Evolutionary conservation across 768 basidiomycete genomes (phyloP), one percentile per base, ranked within the genome.

Genomic region (Boletus huronensis): DNA sequence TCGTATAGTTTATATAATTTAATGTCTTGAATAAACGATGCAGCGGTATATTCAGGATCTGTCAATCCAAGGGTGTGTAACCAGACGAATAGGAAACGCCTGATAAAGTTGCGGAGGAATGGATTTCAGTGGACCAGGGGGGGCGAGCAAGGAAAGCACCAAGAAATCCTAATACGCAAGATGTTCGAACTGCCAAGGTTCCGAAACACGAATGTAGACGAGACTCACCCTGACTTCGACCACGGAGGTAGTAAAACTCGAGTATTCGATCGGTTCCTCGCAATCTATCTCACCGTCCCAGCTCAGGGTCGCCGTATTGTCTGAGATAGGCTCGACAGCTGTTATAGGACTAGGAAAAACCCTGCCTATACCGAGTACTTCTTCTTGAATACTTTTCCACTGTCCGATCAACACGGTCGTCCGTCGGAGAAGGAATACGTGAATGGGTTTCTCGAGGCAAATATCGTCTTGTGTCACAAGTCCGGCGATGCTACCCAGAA

Each of bases 201-300:
- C 21, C 32, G 19, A 31, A 32, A 47, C 43, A 45, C 7, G 26
- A 3, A 38, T 38, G 17, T 10, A 26, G 48, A 42, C 29, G 21
- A 14, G 26, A 57, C 71, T 60, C 52, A 83, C 84, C 76, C 77
- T 79, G 52, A 85, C 77, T 32, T 72, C 63, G 35, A 85, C 64
- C 43, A 75, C 72, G 1, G 73, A 73, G 3, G 77, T 74, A n/a
- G 58, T 64, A 68, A 88, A 88, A 8, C 80, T 73, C 48, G 81
- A 77, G 45, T 73, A 73, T 16, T 67, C 66, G 28, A 80, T 64
- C 26, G 77, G 68, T 11, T 63, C 64, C 3, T 74, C 67, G 49
- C 75, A 70, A 16, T 65, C 66, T 17, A 87, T 63, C 58, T 81
- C 77, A 16, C 87, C 86, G 55, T 82, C 82, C 79, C 84, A 89